Evolutionary conservation across 495 filamentous ascomycete genomes (phyloP).

Genomic region (Parachaetomium inaequale): DNA sequence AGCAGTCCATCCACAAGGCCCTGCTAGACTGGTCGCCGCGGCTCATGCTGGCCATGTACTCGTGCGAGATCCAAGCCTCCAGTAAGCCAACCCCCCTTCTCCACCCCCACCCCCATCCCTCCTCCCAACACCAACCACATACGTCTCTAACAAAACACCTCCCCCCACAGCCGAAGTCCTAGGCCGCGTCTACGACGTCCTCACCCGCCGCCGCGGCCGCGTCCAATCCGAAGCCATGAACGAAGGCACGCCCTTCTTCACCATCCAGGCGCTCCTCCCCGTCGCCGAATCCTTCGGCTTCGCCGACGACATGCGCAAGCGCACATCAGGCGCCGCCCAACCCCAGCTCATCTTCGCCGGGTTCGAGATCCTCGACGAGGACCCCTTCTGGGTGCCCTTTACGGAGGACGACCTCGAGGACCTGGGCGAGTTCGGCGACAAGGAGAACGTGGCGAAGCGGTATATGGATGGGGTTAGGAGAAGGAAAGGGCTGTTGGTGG

Average conservation of each 20-base stretch:
- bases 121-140: constrained; percentile 12
- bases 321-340: constrained; percentile 82
- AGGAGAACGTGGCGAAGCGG: constrained; percentile 90
- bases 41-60: constrained; percentile 96
- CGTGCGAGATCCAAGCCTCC: constrained; percentile 92
- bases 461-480: constrained; percentile 87
- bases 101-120: neutral
- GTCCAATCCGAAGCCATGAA: constrained; percentile 89
- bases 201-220: constrained; percentile 83
- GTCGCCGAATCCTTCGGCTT: constrained; percentile 96
- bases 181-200: constrained; percentile 87
- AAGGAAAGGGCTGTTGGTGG: constrained; percentile 82
- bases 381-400: constrained; percentile 96
- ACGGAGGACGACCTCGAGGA: constrained; percentile 98
- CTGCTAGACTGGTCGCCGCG: constrained; percentile 96
- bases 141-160: constrained; percentile 5
- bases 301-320: constrained; percentile 89
- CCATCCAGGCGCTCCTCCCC: constrained; percentile 78
- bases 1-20: constrained; percentile 76
- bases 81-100: constrained; percentile 51
- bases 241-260: constrained; percentile 95
- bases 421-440: constrained; percentile 86
- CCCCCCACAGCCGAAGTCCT: constrained; percentile 73
- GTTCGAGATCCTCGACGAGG: constrained; percentile 84
- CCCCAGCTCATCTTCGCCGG: constrained; percentile 92